Percentiles rank a stretch among this genome's conserved stretches.
These are phyloP conservation scores for Ulota crispa DNA, from an alignment of 225 moss, liverwort and hornwort genomes.

Conservation along the genomic window DNA sequence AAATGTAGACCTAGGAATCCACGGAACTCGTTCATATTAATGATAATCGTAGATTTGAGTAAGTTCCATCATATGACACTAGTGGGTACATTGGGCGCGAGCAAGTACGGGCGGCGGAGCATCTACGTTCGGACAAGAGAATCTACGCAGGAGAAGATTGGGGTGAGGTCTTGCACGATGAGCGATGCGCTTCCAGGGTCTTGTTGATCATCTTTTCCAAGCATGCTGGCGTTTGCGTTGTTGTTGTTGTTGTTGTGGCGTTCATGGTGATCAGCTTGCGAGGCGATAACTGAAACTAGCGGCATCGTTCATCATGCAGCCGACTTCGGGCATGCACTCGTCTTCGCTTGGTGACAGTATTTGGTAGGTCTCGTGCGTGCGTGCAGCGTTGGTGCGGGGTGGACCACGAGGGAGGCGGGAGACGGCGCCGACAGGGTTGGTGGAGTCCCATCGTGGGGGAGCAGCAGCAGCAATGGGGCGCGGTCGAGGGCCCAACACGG, in stretches of 20 bases:
- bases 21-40: no score
- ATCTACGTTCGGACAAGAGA: neutral
- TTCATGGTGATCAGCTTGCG: constrained; percentile 15
- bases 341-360: neutral
- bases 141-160: neutral
- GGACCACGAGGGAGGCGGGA: neutral
- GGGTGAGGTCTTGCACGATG: neutral
- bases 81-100: neutral
- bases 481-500: constrained; percentile 85
- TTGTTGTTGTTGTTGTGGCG: no score
- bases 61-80: neutral
- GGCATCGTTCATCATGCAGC: constrained; percentile 5
- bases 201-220: constrained; percentile 14
- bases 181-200: neutral
- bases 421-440: constrained; percentile 11
- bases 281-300: constrained; percentile 22
- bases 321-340: constrained; percentile 1
- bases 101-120: constrained; percentile 5
- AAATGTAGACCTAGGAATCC: neutral
- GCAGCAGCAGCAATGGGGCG: constrained; percentile 55
- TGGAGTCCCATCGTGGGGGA: constrained; percentile 18
- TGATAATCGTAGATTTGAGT: neutral
- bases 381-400: constrained; percentile 5
- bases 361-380: neutral
- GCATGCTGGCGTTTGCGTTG: neutral